A percentile compares a stretch with the other conserved stretches of the same genome.
Evolutionary conservation across 352 stramenopile genomes (phyloP).

Genomic region (Phytophthora palmivora): DNA sequence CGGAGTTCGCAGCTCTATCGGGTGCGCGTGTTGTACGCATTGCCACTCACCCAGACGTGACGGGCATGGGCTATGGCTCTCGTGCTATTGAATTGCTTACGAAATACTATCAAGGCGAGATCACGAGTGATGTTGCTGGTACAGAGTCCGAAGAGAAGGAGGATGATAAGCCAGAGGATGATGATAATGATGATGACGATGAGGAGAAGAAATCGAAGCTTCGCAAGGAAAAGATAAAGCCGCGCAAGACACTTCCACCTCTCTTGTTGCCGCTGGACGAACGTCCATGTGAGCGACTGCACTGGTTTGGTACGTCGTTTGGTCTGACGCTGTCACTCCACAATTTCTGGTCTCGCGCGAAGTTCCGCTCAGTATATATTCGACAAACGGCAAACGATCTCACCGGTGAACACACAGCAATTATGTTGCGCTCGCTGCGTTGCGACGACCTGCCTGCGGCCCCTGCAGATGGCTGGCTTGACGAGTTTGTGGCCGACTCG

Average conservation of each 20-base stretch:
- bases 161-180: constrained; percentile 42
- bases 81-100: constrained; percentile 95
- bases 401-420: constrained; percentile 98
- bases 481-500: constrained; percentile 95
- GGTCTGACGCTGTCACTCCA: constrained; percentile 96
- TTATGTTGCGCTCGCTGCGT: constrained; percentile 86
- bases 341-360: constrained; percentile 96
- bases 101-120: constrained; percentile 98
- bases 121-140: constrained; percentile 61
- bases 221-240: constrained; percentile 92
- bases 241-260: constrained; percentile 96
- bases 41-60: constrained; percentile 97
- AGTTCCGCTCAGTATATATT: constrained; percentile 97
- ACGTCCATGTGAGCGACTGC: constrained; percentile 93
- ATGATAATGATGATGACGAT: constrained; percentile 39
- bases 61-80: constrained; percentile 98
- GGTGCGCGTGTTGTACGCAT: constrained; percentile 98
- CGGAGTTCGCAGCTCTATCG: constrained; percentile 96
- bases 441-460: constrained; percentile 82
- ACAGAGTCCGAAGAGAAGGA: constrained; percentile 42
- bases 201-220: constrained; percentile 63
- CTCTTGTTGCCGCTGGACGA: constrained; percentile 96
- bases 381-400: constrained; percentile 99
- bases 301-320: constrained; percentile 99
- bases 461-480: constrained; percentile 91